A percentile compares a stretch with the other conserved stretches of the same genome.
Evolutionary conservation across 495 filamentous ascomycete genomes (phyloP).

Genomic region (Penicillium tannophilum): DNA sequence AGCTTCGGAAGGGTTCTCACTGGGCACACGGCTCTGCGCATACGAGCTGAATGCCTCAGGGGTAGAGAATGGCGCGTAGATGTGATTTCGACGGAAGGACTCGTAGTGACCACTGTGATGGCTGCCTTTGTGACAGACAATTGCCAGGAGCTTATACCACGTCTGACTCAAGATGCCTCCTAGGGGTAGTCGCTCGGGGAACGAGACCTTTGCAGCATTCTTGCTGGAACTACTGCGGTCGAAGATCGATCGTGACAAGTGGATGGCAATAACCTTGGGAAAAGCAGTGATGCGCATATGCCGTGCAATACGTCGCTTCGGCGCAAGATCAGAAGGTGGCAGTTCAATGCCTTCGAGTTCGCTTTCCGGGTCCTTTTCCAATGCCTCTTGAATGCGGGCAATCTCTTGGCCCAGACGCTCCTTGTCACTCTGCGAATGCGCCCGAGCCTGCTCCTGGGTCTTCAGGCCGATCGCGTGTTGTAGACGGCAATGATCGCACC

Average conservation of each 20-base stretch:
- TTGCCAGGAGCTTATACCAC: constrained; percentile 81
- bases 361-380: constrained; percentile 77
- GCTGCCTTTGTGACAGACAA: constrained; percentile 93
- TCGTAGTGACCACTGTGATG: constrained; percentile 98
- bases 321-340: constrained; percentile 71
- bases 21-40: constrained; percentile 60
- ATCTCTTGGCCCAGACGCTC: constrained; percentile 59
- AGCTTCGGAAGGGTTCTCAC: constrained; percentile 47
- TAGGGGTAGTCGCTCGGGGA: constrained; percentile 80
- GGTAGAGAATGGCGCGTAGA: constrained; percentile 76
- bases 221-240: constrained; percentile 80
- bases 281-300: constrained; percentile 83
- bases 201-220: constrained; percentile 90
- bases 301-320: constrained; percentile 80
- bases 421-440: constrained; percentile 48
- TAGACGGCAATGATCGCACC: constrained; percentile 90
- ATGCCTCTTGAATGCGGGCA: constrained; percentile 55
- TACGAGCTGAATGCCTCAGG: constrained; percentile 73
- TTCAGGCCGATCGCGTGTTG: constrained; percentile 66
- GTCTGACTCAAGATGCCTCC: constrained; percentile 77
- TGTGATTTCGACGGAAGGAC: constrained; percentile 86
- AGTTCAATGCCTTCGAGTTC: constrained; percentile 69
- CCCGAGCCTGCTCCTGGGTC: constrained; percentile 50
- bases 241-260: constrained; percentile 90
- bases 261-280: constrained; percentile 86